A percentile compares a stretch with the other conserved stretches of the same genome.
Evolutionary conservation across 2,329 filamentous ascomycete genomes (phyloP).

Genomic region (Nothophoma quercina): DNA sequence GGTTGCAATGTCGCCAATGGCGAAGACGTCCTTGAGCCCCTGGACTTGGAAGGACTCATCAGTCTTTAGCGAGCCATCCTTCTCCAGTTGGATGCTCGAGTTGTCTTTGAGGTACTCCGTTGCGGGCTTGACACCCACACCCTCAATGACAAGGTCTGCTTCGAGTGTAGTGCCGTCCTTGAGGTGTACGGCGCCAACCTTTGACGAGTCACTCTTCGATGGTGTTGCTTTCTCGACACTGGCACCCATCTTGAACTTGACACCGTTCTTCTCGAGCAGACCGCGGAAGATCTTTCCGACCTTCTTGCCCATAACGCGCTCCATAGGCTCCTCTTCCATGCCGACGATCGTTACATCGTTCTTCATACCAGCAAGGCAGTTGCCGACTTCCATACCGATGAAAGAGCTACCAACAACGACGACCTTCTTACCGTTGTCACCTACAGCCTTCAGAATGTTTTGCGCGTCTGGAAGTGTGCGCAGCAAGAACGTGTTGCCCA

Average conservation of each 20-base stretch:
- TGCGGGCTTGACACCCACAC: slow-evolving; percentile 85
- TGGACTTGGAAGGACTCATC: slow-evolving; percentile 80
- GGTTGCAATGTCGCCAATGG: slow-evolving; percentile 92
- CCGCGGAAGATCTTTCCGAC: slow-evolving; percentile 83
- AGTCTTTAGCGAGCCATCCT: slow-evolving; percentile 85
- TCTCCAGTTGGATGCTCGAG: slow-evolving; percentile 71
- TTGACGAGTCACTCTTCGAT: slow-evolving; percentile 69
- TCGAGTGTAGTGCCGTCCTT: slow-evolving; percentile 86
- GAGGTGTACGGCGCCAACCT: slow-evolving; percentile 80
- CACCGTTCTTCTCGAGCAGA: slow-evolving; percentile 81
- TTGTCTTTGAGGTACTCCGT: slow-evolving; percentile 84
- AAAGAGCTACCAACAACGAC: slow-evolving; percentile 93
- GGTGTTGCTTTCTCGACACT: slow-evolving; percentile 83
- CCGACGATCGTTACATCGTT: slow-evolving; percentile 88
- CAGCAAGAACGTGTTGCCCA: slow-evolving; percentile 87
- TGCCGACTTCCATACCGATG: slow-evolving; percentile 98
- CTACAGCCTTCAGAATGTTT: slow-evolving; percentile 79
- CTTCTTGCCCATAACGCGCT: slow-evolving; percentile 82
- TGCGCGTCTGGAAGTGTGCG: slow-evolving; percentile 79
- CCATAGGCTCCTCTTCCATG: slow-evolving; percentile 83
- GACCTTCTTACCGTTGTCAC: slow-evolving; percentile 85
- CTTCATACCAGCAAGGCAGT: slow-evolving; percentile 74
- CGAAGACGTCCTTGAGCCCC: slow-evolving; percentile 83
- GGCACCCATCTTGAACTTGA: slow-evolving; percentile 86
- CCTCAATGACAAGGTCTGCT: slow-evolving; percentile 89